Conservation (phyloP, 805 yeast species). For the Kodamaea leandrae region DNA sequence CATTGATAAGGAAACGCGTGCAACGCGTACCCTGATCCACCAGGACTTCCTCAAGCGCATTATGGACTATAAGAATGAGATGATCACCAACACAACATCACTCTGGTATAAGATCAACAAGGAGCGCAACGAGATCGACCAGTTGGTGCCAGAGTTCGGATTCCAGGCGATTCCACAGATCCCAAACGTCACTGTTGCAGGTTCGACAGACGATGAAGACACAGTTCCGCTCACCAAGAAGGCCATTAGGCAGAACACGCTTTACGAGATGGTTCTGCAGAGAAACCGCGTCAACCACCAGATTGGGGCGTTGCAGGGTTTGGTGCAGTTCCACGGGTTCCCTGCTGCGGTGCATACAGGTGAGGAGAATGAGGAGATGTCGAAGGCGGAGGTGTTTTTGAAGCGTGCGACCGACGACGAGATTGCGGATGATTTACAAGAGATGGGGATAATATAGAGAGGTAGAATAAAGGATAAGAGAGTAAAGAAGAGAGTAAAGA, state of each 20-base stretch:
- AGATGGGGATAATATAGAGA: slow-evolving; percentile 51
- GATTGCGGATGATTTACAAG: slow-evolving; percentile 65
- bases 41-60: slow-evolving; percentile 73
- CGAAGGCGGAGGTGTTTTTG: slow-evolving; percentile 40
- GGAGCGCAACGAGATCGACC: slow-evolving; percentile 81
- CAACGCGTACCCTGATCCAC: slow-evolving; percentile 75
- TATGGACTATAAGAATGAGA: slow-evolving; percentile 61
- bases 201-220: slow-evolving; percentile 16
- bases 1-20: slow-evolving; percentile 76
- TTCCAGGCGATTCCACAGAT: slow-evolving; percentile 39
- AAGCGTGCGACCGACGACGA: slow-evolving; percentile 68
- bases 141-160: slow-evolving; percentile 53
- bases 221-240: slow-evolving; percentile 29
- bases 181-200: slow-evolving; percentile 21
- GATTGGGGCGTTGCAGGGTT: slow-evolving; percentile 65
- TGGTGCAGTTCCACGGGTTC: slow-evolving; percentile 66
- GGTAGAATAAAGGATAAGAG: no score
- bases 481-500: no score
- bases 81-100: slow-evolving; percentile 72
- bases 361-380: slow-evolving; percentile 18
- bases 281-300: slow-evolving; percentile 67
- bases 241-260: slow-evolving; percentile 33
- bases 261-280: slow-evolving; percentile 53
- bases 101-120: slow-evolving; percentile 90
- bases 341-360: slow-evolving; percentile 69